A percentile compares a stretch with the other conserved stretches of the same genome.
Evolutionary conservation across 768 basidiomycete genomes (phyloP).

Genomic region (Phlegmacium glaucopus): DNA sequence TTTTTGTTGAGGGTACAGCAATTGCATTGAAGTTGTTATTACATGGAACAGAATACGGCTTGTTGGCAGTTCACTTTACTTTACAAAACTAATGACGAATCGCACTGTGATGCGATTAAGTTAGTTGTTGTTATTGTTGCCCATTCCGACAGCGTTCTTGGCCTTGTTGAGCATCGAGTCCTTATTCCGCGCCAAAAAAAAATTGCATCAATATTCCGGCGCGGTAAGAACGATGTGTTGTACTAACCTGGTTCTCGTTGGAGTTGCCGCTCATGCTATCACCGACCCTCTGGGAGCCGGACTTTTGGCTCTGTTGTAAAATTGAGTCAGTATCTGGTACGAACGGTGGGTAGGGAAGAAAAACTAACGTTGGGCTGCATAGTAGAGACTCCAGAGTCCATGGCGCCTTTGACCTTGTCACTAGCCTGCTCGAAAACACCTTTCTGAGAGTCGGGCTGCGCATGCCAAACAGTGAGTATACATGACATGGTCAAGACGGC

Average conservation of each 20-base stretch:
- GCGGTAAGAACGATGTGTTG: background rate
- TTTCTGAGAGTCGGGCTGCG: conserved; percentile 60
- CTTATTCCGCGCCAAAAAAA: conserved; percentile 14
- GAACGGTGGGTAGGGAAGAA: background rate
- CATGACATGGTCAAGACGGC: too few relatives aligned
- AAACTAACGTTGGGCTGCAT: conserved; percentile 44
- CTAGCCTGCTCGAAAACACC: conserved; percentile 44
- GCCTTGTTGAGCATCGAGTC: conserved; percentile 47
- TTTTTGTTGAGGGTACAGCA: background rate
- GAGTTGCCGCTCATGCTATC: conserved; percentile 47
- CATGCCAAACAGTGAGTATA: background rate
- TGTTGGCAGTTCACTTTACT: too few relatives aligned
- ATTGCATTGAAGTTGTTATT: conserved; percentile 1
- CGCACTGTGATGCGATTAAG: conserved; percentile 7
- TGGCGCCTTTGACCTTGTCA: conserved; percentile 45
- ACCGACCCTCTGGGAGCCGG: conserved; percentile 42
- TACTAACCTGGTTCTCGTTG: conserved; percentile 39
- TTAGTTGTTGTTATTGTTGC: conserved; percentile 25
- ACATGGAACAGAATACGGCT: too few relatives aligned
- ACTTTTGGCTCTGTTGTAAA: conserved; percentile 46
- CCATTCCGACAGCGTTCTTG: conserved; percentile 49
- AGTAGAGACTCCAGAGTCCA: conserved; percentile 45
- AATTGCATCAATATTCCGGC: background rate
- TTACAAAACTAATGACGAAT: background rate
- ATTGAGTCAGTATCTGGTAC: background rate